Conservation (phyloP, 148 eudicot species). For the Selenicereus undatus region DNA sequence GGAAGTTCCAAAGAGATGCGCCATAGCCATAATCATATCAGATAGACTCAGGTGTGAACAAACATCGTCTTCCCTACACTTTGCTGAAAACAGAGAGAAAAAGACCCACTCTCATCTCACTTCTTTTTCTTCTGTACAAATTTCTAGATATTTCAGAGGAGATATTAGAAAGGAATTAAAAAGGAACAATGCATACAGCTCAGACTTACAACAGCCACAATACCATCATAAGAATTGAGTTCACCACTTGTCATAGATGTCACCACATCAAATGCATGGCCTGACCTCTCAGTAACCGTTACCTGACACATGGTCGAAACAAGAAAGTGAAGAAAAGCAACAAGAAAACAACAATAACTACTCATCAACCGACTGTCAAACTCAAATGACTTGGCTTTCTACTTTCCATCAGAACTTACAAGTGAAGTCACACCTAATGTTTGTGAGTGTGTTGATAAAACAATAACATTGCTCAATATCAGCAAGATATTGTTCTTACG, state of each 20-base stretch:
- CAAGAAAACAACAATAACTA: neutral
- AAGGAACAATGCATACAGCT: constrained; percentile 5
- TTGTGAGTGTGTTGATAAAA: neutral
- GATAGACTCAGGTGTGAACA: neutral
- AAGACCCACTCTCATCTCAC: too few relatives aligned
- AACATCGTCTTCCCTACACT: neutral
- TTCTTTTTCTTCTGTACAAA: neutral
- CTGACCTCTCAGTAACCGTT: constrained; percentile 79
- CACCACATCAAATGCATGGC: constrained; percentile 80
- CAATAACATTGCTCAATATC: neutral
- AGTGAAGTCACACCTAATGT: neutral
- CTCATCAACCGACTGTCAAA: neutral
- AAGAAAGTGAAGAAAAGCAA: neutral
- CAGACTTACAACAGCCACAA: constrained; percentile 85
- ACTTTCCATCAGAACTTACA: neutral
- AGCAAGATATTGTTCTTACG: neutral
- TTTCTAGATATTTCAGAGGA: neutral
- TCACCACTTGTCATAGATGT: constrained; percentile 60
- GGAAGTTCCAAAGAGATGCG: neutral
- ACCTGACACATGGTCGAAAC: constrained; percentile 45
- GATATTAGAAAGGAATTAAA: neutral
- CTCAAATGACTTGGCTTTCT: neutral
- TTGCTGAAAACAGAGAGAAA: too few relatives aligned
- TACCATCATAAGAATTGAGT: constrained; percentile 76
- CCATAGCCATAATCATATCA: neutral